Conservation (phyloP, 345 rosid genomes). For the Leavenworthia alabamica region DNA sequence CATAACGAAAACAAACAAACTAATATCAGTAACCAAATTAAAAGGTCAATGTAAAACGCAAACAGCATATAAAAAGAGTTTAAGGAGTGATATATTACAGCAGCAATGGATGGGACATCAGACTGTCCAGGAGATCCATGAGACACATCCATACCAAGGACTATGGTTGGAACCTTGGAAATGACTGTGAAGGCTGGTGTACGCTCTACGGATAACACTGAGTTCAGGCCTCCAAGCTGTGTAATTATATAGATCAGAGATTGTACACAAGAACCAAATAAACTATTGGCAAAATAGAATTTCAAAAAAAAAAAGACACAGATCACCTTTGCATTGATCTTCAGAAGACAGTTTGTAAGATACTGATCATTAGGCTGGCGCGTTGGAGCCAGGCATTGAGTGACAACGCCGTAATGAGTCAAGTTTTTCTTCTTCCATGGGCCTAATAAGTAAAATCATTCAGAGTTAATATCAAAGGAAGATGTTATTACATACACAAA, state of each 20-base stretch:
- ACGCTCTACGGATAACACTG: slow-evolving; percentile 56
- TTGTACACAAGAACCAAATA: slow-evolving; percentile 5
- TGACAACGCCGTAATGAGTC: slow-evolving; percentile 69
- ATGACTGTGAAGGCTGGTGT: slow-evolving; percentile 54
- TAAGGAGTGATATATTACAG: slow-evolving; percentile 32
- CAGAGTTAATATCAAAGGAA: background rate
- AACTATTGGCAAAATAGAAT: background rate
- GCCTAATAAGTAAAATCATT: slow-evolving; percentile 40
- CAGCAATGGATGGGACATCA: slow-evolving; percentile 62
- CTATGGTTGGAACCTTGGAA: slow-evolving; percentile 58
- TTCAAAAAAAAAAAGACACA: background rate
- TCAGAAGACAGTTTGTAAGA: slow-evolving; percentile 74
- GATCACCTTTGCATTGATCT: slow-evolving; percentile 86
- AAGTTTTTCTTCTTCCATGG: slow-evolving; percentile 89
- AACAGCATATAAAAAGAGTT: background rate
- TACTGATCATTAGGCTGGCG: slow-evolving; percentile 76
- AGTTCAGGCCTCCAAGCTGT: slow-evolving; percentile 94
- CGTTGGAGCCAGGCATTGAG: slow-evolving; percentile 81
- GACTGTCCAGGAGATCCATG: slow-evolving; percentile 74
- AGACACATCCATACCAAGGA: slow-evolving; percentile 77
- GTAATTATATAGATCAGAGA: slow-evolving; percentile 8
- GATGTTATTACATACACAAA: too few relatives aligned
- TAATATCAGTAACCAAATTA: background rate
- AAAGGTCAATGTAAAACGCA: too few relatives aligned
- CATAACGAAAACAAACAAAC: background rate